Evolutionary conservation across 257 asterid species (phyloP).

Genomic region (Solanum sejunctum): DNA sequence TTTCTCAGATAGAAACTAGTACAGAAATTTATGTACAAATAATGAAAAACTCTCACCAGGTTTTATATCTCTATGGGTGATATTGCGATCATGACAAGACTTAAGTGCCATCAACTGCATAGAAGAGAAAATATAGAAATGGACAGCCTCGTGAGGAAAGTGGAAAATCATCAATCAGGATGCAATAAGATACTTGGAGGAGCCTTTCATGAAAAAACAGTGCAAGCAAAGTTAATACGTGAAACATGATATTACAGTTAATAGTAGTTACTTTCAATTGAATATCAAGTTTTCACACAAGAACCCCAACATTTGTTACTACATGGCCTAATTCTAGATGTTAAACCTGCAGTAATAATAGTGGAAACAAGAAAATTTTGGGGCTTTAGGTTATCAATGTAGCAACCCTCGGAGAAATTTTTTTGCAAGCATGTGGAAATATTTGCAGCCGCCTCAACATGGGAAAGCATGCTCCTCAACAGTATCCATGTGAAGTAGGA

Average conservation of each 20-base stretch:
- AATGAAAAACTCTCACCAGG: conserved; percentile 54
- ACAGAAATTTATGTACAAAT: neutral
- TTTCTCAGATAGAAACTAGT: neutral
- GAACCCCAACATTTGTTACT: neutral
- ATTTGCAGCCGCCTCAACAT: neutral
- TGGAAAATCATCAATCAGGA: neutral
- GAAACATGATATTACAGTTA: neutral
- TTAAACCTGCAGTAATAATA: neutral
- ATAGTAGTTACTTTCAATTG: neutral
- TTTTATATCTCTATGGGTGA: conserved; percentile 94
- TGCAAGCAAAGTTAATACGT: neutral
- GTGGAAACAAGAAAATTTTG: neutral
- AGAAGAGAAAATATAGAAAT: conserved; percentile 9
- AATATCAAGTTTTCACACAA: neutral
- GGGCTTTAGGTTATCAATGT: neutral
- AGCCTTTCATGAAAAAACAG: neutral
- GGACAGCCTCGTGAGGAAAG: neutral
- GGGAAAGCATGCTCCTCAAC: neutral
- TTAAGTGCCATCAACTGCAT: conserved; percentile 78
- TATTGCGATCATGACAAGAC: conserved; percentile 89
- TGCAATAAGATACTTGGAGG: neutral
- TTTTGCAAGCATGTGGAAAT: neutral
- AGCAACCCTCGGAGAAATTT: neutral
- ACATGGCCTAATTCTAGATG: neutral
- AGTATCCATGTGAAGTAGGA: neutral